phyloP scores from a whole-genome alignment of 2,329 filamentous ascomycete genomes.

The Paecilomyces fulvus region DNA sequence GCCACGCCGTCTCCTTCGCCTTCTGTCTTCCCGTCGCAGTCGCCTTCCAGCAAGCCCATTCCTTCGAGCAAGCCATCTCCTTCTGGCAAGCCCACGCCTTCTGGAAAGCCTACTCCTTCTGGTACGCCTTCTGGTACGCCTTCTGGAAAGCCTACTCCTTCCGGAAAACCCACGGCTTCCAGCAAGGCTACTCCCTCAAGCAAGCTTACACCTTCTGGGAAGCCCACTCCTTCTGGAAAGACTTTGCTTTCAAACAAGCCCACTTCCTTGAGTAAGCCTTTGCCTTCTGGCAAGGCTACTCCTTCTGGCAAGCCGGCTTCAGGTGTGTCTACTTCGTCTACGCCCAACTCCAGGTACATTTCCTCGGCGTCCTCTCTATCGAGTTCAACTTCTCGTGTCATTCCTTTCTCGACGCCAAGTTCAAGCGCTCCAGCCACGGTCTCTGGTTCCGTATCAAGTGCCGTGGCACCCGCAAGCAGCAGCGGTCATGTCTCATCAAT shows the following conservation, averaged over 20 bases:
- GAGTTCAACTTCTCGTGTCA: not conserved
- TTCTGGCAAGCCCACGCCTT: not conserved
- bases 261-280: not conserved
- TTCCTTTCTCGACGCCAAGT: not conserved
- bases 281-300: not conserved
- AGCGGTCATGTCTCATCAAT: not conserved
- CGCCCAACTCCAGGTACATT: too few relatives aligned
- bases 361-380: not conserved
- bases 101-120: not conserved
- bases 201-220: not conserved
- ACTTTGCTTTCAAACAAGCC: not conserved
- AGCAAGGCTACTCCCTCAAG: not conserved
- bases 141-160: not conserved
- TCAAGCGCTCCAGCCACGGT: not conserved
- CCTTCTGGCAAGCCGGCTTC: not conserved
- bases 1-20: too few relatives aligned
- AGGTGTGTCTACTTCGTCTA: too few relatives aligned
- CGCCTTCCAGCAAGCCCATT: not conserved
- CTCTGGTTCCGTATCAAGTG: not conserved
- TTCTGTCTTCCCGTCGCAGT: too few relatives aligned
- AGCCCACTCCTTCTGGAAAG: not conserved
- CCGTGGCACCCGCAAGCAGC: not conserved
- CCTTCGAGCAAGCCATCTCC: not conserved
- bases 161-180: not conserved
- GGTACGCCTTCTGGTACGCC: not conserved